These are phyloP conservation scores for Bipolaris sorokiniana DNA, from an alignment of 2,329 filamentous ascomycete genomes.

Conservation along the genomic window DNA sequence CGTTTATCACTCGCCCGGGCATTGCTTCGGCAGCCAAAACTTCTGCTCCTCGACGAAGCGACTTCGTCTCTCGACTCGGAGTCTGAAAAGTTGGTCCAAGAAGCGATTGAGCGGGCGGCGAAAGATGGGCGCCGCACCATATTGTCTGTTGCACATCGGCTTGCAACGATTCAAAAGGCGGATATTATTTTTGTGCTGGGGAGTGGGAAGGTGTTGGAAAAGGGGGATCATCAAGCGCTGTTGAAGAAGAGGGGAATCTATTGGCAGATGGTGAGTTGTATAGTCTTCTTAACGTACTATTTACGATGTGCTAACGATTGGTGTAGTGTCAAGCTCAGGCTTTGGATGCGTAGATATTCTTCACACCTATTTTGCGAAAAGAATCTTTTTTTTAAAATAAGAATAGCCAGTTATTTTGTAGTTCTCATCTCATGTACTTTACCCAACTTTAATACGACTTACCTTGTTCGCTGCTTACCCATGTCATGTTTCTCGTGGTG, in stretches of 20 bases:
- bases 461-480: too few relatives aligned
- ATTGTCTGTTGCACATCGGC: constrained; percentile 46
- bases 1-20: constrained; percentile 44
- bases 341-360: constrained; percentile 36
- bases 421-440: too few relatives aligned
- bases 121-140: constrained; percentile 37
- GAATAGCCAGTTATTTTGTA: too few relatives aligned
- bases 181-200: constrained; percentile 48
- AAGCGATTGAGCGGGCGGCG: constrained; percentile 42
- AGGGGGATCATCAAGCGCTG: constrained; percentile 41
- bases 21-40: constrained; percentile 38
- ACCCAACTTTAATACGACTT: too few relatives aligned
- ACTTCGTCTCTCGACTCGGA: constrained; percentile 43
- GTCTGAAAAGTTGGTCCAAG: constrained; percentile 45
- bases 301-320: background rate
- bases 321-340: constrained; percentile 48
- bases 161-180: constrained; percentile 49
- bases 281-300: background rate
- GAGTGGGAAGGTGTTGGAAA: constrained; percentile 42
- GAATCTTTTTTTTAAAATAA: background rate
- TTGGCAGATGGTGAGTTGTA: constrained; percentile 43
- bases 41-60: constrained; percentile 48
- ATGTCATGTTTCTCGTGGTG: background rate
- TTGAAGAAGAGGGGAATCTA: constrained; percentile 41
- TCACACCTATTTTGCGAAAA: background rate